Base-by-base conservation (phyloP, 345 rosid species). In the Salix caprea region DNA sequence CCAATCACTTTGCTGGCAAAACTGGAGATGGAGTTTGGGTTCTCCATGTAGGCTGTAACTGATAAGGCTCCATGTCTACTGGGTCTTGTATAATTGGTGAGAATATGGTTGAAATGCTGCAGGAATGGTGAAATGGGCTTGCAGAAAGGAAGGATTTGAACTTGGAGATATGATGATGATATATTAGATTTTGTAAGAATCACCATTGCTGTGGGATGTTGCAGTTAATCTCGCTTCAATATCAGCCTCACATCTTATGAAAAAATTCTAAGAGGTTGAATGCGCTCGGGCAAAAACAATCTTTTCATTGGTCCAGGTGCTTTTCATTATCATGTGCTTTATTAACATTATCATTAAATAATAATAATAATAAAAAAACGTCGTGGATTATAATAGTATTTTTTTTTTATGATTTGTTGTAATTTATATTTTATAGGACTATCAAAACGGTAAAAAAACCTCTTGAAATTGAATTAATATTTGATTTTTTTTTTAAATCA, bases 1-100 rank as follows among this genome's bases (percentile, higher is more conserved):
- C 98, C 98, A 62, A 90, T 85, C 77, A 93, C 91, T 80, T 86
- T 90, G 78, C 67, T 96, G 40, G 91, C 96, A 76, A 93, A 90
- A 77, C 87, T 80, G 64, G 96, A 87, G 76, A 93, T 48, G 46
- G 98, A 90, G 84, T 88, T 90, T 1, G 88, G 89, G 71, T 86
- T 87, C 86, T 96, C 99, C 82, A 90, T 87, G 88, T 93, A 96
- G 44, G 91, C 89, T 84, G 70, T 84, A 36, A 93, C 80, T 19
- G 92, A 76, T 37, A 87, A 40, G 50, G 65, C 77, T 74, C 85
- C 87, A 82, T 70, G 75, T 21, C 65, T 76, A 12, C 70, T 24
- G 78, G 75, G 74, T 34, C 74, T 34, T 42, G 9, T 69, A 23
- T 34, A 61, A 26, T 80, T 76, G 7, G 52, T 32, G 82, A 44